Evolutionary conservation across 1,284 basidiomycete genomes (phyloP).

Genomic region (Melampsora americana): DNA sequence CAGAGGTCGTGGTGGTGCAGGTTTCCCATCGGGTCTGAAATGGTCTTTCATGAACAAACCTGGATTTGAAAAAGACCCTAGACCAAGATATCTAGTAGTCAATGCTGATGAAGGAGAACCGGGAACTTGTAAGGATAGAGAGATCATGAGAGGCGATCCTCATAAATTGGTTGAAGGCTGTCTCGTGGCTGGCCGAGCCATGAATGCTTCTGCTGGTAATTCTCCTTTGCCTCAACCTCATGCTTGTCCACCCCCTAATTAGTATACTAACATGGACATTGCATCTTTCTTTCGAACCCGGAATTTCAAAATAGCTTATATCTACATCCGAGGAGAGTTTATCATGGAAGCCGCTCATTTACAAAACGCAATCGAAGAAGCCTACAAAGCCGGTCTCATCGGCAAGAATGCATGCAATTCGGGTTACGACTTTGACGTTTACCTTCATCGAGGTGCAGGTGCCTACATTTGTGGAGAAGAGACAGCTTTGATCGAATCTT

Average conservation of each 20-base stretch:
- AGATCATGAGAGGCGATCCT: slow-evolving; percentile 95
- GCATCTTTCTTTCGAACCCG: not conserved
- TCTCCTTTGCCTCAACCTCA: not conserved
- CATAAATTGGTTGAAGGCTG: slow-evolving; percentile 98
- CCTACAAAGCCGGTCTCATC: slow-evolving; percentile 85
- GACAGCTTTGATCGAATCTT: slow-evolving; percentile 91
- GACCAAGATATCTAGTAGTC: slow-evolving; percentile 92
- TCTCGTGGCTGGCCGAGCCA: slow-evolving; percentile 90
- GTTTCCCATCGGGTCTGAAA: slow-evolving; percentile 94
- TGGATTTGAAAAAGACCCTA: slow-evolving; percentile 88
- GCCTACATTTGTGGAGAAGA: slow-evolving; percentile 99
- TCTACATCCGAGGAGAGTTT: slow-evolving; percentile 98
- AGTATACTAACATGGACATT: not conserved
- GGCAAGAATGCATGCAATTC: slow-evolving; percentile 89
- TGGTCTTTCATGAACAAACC: slow-evolving; percentile 99
- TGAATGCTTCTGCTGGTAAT: slow-evolving; percentile 83
- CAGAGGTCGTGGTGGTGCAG: slow-evolving; percentile 92
- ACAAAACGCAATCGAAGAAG: slow-evolving; percentile 90
- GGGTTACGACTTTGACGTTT: slow-evolving; percentile 92
- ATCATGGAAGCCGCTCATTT: slow-evolving; percentile 89
- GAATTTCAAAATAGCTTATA: slow-evolving; percentile 66
- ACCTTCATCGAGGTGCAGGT: slow-evolving; percentile 92
- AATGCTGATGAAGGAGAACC: slow-evolving; percentile 99
- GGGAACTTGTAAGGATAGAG: slow-evolving; percentile 97
- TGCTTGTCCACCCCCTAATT: too few relatives aligned